These are phyloP conservation scores for Cynanchum wilfordii DNA, from an alignment of 257 asterid species.

Conservation along the genomic window DNA sequence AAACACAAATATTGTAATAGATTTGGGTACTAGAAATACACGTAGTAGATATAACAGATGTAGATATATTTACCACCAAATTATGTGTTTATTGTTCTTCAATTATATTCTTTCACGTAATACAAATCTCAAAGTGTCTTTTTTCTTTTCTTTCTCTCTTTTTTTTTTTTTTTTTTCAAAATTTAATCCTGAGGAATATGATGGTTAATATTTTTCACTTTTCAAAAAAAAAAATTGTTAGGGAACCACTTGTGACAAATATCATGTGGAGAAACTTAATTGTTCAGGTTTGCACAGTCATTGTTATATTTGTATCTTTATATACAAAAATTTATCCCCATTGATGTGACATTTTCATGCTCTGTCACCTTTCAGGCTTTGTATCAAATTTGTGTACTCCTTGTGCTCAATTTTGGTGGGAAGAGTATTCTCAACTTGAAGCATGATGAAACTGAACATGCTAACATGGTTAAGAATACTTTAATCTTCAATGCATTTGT, in stretches of 20 bases:
- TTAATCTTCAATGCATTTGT: conserved; percentile 79
- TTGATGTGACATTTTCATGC: not conserved
- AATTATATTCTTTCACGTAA: not conserved
- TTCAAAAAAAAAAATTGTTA: conserved; percentile 25
- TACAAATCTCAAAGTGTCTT: not conserved
- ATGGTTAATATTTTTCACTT: conserved; percentile 8
- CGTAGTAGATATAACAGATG: not conserved
- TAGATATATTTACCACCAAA: no score
- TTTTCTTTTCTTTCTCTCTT: no score
- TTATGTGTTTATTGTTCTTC: not conserved
- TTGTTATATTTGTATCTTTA: conserved; percentile 6
- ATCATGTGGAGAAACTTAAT: conserved; percentile 97
- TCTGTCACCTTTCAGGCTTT: conserved; percentile 49
- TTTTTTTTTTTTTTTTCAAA: no score
- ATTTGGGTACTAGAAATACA: no score
- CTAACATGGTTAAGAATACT: conserved; percentile 71
- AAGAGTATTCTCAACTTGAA: conserved; percentile 51
- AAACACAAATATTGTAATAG: no score
- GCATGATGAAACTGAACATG: conserved; percentile 35
- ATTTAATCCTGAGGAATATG: not conserved
- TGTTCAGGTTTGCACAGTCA: conserved; percentile 50
- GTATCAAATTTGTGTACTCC: conserved; percentile 77
- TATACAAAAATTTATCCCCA: not conserved
- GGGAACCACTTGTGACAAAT: conserved; percentile 93
- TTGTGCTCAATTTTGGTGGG: conserved; percentile 61